A percentile compares a stretch with the other conserved stretches of the same genome.
Evolutionary conservation across 2,329 filamentous ascomycete species (phyloP).

Genomic region (Penicillium sp.): DNA sequence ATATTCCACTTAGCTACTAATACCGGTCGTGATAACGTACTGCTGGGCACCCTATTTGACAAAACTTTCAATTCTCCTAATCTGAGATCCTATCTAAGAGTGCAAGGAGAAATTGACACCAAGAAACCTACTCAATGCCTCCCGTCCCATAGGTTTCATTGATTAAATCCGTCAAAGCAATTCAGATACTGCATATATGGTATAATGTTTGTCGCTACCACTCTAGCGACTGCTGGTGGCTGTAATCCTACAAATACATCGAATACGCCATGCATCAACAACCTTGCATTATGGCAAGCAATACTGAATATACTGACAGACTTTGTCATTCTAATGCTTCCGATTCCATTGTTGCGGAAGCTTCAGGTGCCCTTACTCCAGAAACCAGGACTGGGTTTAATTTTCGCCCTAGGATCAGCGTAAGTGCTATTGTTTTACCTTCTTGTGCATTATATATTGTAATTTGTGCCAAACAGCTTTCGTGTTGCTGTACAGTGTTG

Average conservation of each 20-base stretch:
- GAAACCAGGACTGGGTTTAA: constrained; percentile 36
- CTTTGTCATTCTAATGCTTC: constrained; percentile 41
- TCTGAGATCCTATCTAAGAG: not conserved
- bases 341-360: constrained; percentile 39
- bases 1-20: not conserved
- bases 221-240: not conserved
- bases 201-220: constrained; percentile 1
- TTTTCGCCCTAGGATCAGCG: constrained; percentile 29
- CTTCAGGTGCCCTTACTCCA: constrained; percentile 42
- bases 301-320: constrained; percentile 30
- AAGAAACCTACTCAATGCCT: not conserved
- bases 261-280: constrained; percentile 1
- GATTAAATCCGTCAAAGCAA: not conserved
- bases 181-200: not conserved
- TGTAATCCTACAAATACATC: not conserved
- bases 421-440: not conserved
- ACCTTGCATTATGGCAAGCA: not conserved
- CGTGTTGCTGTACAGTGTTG: not conserved
- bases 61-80: not conserved
- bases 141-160: not conserved
- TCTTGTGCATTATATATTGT: not conserved
- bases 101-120: not conserved
- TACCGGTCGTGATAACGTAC: not conserved
- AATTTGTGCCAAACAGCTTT: not conserved
- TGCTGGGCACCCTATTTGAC: not conserved